Percentiles rank a stretch among this genome's conserved stretches.
Evolutionary conservation across 2,329 filamentous ascomycete species (phyloP).

Genomic region (Diaporthe sp.): DNA sequence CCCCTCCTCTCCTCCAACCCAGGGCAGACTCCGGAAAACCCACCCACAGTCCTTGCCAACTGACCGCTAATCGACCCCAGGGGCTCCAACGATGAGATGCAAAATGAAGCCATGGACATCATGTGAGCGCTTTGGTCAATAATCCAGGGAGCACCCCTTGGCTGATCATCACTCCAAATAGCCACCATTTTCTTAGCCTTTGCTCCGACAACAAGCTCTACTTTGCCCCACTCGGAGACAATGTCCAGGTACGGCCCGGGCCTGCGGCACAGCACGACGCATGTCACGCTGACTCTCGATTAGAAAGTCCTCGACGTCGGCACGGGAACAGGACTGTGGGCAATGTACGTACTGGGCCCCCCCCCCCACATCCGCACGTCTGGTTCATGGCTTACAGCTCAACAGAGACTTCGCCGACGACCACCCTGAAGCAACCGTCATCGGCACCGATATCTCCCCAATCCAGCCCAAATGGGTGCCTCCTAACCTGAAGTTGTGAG

Average conservation of each 20-base stretch:
- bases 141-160: neutral
- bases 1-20: slow-evolving; percentile 54
- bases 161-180: slow-evolving; percentile 22
- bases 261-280: neutral
- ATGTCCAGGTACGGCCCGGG: slow-evolving; percentile 31
- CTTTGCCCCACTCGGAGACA: slow-evolving; percentile 39
- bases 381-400: neutral
- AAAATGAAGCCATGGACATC: slow-evolving; percentile 47
- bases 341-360: slow-evolving; percentile 39
- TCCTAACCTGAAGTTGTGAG: slow-evolving; percentile 59
- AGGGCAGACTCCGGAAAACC: neutral
- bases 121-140: slow-evolving; percentile 33
- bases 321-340: slow-evolving; percentile 66
- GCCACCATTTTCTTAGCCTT: slow-evolving; percentile 42
- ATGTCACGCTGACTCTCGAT: neutral
- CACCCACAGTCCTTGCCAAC: neutral
- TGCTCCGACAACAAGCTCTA: slow-evolving; percentile 40
- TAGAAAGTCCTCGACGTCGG: slow-evolving; percentile 59
- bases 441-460: slow-evolving; percentile 67
- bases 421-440: slow-evolving; percentile 56
- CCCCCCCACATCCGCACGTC: neutral
- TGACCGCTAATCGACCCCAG: neutral
- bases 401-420: slow-evolving; percentile 58
- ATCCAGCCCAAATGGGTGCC: slow-evolving; percentile 68
- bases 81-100: slow-evolving; percentile 45